Conservation (phyloP, 106 monocot species). For the Allium cepa region DNA sequence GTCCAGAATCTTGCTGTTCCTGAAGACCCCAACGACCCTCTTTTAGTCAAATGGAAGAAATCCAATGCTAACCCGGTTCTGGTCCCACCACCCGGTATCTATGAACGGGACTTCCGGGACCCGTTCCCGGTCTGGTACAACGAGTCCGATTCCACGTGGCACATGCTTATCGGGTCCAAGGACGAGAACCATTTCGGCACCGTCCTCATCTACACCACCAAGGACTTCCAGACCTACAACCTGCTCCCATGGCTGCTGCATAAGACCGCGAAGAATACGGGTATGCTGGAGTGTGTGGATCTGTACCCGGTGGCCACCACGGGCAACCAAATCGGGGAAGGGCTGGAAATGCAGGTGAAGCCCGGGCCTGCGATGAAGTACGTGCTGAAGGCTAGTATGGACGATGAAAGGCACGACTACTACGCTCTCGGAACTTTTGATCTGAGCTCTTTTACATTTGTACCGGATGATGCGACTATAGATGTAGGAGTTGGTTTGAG, state of each 20-base stretch:
- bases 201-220: constrained; percentile 34
- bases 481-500: constrained; percentile 60
- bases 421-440: constrained; percentile 45
- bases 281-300: constrained; percentile 80
- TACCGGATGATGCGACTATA: constrained; percentile 18
- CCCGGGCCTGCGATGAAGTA: constrained; percentile 20
- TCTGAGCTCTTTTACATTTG: constrained; percentile 16
- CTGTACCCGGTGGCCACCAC: constrained; percentile 32
- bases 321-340: background rate
- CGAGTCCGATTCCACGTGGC: constrained; percentile 13
- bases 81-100: constrained; percentile 18
- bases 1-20: constrained; percentile 35
- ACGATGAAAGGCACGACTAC: constrained; percentile 59
- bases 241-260: constrained; percentile 39
- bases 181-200: constrained; percentile 26
- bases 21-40: constrained; percentile 19
- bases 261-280: constrained; percentile 17
- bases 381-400: constrained; percentile 68
- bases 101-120: constrained; percentile 25
- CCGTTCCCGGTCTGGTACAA: constrained; percentile 38
- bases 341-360: background rate
- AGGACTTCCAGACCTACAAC: constrained; percentile 37
- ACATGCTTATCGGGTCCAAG: constrained; percentile 41
- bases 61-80: constrained; percentile 14
- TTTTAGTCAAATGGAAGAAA: constrained; percentile 26